phyloP scores from a whole-genome alignment of 441 rosid genomes.

The Gossypium davidsonii region DNA sequence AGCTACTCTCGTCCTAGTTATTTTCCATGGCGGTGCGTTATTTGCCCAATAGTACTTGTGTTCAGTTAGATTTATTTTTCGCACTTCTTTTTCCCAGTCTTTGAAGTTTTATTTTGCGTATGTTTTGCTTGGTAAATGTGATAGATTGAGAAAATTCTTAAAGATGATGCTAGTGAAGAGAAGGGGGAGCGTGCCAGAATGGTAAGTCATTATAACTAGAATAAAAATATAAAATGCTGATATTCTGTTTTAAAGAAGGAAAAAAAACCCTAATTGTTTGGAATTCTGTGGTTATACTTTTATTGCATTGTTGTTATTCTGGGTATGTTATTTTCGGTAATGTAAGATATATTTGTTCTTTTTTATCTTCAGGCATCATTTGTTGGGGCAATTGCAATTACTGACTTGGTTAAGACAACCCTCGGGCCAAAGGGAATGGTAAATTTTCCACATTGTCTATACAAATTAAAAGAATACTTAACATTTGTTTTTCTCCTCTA shows the following conservation, averaged over 20 bases:
- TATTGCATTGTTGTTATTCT: not conserved
- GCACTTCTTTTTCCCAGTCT: not conserved
- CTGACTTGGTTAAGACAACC: conserved; percentile 92
- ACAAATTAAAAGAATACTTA: not conserved
- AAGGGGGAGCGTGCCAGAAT: conserved; percentile 96
- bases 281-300: not conserved
- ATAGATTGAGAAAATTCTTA: conserved; percentile 67
- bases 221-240: not conserved
- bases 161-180: conserved; percentile 94
- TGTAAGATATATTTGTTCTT: not conserved
- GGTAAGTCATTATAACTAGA: conserved; percentile 40
- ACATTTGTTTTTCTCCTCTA: not conserved
- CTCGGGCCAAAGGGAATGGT: conserved; percentile 99
- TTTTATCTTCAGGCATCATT: conserved; percentile 58
- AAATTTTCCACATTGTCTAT: conserved; percentile 13
- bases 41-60: not conserved
- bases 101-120: not conserved
- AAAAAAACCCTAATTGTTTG: not conserved
- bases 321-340: not conserved
- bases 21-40: conserved; percentile 37
- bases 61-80: not conserved
- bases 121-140: conserved; percentile 2
- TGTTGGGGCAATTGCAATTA: conserved; percentile 89
- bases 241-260: not conserved
- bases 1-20: not conserved